These are phyloP conservation scores for Xylariaceae sp. DNA, from an alignment of 2,329 filamentous ascomycete genomes.

Conservation along the genomic window DNA sequence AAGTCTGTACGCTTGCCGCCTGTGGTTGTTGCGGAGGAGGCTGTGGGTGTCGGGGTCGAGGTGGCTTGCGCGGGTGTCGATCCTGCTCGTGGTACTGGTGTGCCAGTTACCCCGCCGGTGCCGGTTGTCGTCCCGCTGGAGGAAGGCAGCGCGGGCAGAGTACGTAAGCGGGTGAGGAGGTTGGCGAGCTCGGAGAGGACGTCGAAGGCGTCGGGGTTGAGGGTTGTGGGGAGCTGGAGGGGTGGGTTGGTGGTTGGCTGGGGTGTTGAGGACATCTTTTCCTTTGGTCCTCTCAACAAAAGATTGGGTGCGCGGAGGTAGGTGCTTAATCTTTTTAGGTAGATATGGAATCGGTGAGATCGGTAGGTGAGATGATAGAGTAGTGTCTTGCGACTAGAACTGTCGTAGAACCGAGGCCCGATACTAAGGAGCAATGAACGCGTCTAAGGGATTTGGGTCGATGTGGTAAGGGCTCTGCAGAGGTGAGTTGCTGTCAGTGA, in stretches of 20 bases:
- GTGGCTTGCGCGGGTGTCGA: constrained; percentile 23
- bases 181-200: constrained; percentile 76
- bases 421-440: too few relatives aligned
- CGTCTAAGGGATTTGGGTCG: too few relatives aligned
- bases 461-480: too few relatives aligned
- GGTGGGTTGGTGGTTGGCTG: constrained; percentile 37
- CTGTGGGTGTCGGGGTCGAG: constrained; percentile 25
- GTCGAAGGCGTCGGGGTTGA: constrained; percentile 80
- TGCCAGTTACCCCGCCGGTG: not conserved
- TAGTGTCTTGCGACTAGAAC: too few relatives aligned
- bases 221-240: constrained; percentile 54
- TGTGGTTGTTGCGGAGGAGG: constrained; percentile 11
- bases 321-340: not conserved
- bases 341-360: too few relatives aligned
- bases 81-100: not conserved
- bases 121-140: constrained; percentile 1
- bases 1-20: too few relatives aligned
- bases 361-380: too few relatives aligned
- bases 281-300: too few relatives aligned
- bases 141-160: constrained; percentile 25
- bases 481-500: too few relatives aligned
- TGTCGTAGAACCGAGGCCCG: too few relatives aligned
- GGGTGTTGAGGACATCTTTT: constrained; percentile 14
- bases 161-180: constrained; percentile 71
- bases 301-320: not conserved